Evolutionary conservation across 2,329 filamentous ascomycete genomes (phyloP).

Genomic region (Aspergillus tanneri): DNA sequence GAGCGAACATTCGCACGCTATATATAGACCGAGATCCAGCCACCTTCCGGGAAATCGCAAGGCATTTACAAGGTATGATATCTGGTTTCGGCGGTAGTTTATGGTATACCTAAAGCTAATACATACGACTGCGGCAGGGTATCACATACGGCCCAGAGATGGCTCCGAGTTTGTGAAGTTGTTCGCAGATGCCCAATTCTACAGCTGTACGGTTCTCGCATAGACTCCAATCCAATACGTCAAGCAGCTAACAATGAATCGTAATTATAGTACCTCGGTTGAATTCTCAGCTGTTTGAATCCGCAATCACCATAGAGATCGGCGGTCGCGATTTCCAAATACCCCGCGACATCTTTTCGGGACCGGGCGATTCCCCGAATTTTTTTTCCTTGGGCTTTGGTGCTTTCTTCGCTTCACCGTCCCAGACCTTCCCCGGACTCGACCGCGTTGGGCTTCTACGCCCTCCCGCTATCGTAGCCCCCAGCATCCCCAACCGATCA

Average conservation of each 20-base stretch:
- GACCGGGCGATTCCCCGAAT: constrained; percentile 87
- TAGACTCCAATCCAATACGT: background rate
- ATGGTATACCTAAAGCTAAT: background rate
- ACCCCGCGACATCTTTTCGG: constrained; percentile 79
- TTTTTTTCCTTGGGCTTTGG: constrained; percentile 92
- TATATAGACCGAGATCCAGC: constrained; percentile 92
- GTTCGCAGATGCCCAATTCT: constrained; percentile 94
- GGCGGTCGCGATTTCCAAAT: constrained; percentile 86
- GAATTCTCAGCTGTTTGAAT: constrained; percentile 86
- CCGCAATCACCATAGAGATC: constrained; percentile 83
- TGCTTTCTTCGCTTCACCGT: constrained; percentile 77
- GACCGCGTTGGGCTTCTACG: constrained; percentile 75
- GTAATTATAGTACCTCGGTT: constrained; percentile 69
- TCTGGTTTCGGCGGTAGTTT: background rate
- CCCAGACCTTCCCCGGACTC: constrained; percentile 81
- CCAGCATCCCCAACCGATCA: constrained; percentile 74
- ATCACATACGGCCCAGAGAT: constrained; percentile 78
- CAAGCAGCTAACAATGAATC: background rate
- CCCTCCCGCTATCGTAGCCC: constrained; percentile 81
- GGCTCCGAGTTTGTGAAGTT: constrained; percentile 86
- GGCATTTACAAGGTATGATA: constrained; percentile 72
- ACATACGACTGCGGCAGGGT: constrained; percentile 55
- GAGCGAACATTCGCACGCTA: constrained; percentile 67
- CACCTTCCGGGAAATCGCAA: constrained; percentile 84
- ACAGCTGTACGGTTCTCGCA: constrained; percentile 62